Evolutionary conservation across 176 grass and related monocot species (phyloP).

Genomic region (Cenchrus americanus): DNA sequence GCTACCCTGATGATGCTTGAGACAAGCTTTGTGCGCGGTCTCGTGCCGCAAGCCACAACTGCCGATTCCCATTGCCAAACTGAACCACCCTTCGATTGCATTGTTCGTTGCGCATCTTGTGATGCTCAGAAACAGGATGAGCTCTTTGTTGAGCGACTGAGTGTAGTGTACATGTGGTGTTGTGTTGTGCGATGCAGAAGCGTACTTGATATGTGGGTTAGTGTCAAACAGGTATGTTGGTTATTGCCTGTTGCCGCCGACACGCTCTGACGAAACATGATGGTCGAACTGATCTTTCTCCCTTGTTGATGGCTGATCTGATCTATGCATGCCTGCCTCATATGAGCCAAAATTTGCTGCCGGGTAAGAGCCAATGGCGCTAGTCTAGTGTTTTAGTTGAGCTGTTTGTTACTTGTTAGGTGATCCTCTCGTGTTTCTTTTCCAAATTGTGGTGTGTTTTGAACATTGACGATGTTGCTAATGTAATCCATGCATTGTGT

Average conservation of each 20-base stretch:
- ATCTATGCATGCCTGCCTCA: not conserved
- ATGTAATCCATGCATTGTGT: too few relatives aligned
- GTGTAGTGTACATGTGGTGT: not conserved
- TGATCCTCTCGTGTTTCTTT: too few relatives aligned
- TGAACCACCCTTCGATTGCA: not conserved
- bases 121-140: conserved; percentile 8
- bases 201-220: not conserved
- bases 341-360: not conserved
- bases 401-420: too few relatives aligned
- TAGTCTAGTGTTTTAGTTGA: too few relatives aligned
- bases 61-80: not conserved
- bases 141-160: not conserved
- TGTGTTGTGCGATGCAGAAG: not conserved
- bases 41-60: not conserved
- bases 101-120: not conserved
- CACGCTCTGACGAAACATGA: not conserved
- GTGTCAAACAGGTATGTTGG: too few relatives aligned
- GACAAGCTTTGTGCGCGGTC: not conserved
- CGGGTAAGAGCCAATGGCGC: not conserved
- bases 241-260: not conserved
- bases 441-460: too few relatives aligned
- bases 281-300: not conserved
- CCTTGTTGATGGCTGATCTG: too few relatives aligned
- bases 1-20: not conserved
- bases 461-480: too few relatives aligned